Conservation (phyloP, 352 stramenopile species). For the Aphanomyces euteiches region DNA sequence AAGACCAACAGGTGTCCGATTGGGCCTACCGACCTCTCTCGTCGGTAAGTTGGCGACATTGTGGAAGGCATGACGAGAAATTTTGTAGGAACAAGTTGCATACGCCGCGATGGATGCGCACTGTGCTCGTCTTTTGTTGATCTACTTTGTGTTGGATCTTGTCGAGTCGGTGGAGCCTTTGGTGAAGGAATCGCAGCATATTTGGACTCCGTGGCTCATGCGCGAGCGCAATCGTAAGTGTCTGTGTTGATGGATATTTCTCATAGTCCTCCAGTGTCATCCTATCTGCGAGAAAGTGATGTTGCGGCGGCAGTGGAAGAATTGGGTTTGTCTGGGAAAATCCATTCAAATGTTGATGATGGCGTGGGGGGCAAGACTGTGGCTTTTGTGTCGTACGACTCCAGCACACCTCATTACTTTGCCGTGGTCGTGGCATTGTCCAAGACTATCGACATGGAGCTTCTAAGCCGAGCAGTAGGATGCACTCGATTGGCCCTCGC, state of each 20-base stretch:
- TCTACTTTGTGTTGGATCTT: constrained; percentile 20
- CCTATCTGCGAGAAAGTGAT: constrained; percentile 17
- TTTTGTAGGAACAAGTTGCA: constrained; percentile 21
- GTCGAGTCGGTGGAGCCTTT: neutral
- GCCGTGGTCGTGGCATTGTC: constrained; percentile 52
- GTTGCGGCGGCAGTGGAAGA: neutral
- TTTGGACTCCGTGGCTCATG: neutral
- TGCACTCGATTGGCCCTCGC: constrained; percentile 41
- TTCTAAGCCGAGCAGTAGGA: constrained; percentile 30
- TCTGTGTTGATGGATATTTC: neutral
- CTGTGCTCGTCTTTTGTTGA: constrained; percentile 4
- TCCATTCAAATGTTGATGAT: neutral
- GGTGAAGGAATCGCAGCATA: no score
- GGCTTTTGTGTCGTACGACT: constrained; percentile 39
- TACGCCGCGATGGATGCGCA: constrained; percentile 24
- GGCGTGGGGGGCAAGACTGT: constrained; percentile 56
- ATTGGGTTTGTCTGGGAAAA: neutral
- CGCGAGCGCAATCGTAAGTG: constrained; percentile 17
- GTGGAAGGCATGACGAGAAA: neutral
- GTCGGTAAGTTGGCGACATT: neutral
- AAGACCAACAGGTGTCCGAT: constrained; percentile 25
- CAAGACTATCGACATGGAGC: constrained; percentile 51
- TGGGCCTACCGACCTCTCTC: constrained; percentile 19
- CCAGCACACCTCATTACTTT: constrained; percentile 33
- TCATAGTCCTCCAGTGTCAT: neutral